Base-by-base conservation (phyloP, 1,139 yeast species). In the Keqinozyma sinolaborantium region DNA sequence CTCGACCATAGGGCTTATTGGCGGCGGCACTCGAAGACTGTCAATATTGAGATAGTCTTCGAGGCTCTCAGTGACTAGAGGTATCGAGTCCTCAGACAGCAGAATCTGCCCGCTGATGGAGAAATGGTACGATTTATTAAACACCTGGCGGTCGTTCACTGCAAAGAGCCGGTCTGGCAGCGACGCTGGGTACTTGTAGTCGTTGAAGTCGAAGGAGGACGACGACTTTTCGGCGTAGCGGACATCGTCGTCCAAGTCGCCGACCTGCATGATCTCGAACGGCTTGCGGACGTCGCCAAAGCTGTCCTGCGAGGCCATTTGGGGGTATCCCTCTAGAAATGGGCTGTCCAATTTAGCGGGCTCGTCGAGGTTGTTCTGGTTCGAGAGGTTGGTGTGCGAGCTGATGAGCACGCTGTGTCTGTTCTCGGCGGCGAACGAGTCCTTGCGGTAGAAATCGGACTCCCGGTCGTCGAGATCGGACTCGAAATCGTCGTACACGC, bases 21-120 rank as follows among this genome's bases (percentile, higher is more conserved):
- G 30, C 26, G 27, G 13, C 26, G 23, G 33, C 19, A 15, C 23
- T 4, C 26, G 11, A 14, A 16, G 29, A 13, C 33, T 31, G 11
- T 38, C 37, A 7, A 45, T 33, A 24, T 58, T 65, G 24, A 64
- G 37, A 39, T 64, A 64, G 32, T 55, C 59, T 29, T 65, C 70
- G 11, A 64, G 44, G 5, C 62, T 51, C 30, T 61, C 67, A 23
- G 58, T 57, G 6, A 45, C 54, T 28, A 53, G 50, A 27, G 31
- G 32, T 26, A 26, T 28, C 23, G 16, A 33, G 29, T 38, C 34
- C 34, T 40, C 43, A 1, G 45, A 40, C 3, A 37, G 26, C 13
- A 38, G 26, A 18, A 25, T 30, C 15, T 37, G 24, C 7, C 65
- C 65, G 19, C 52, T 56, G 16, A 61, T 58, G 2, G 67, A 60